A percentile compares a stretch with the other conserved stretches of the same genome.
Evolutionary conservation across 371 early-diverging fungal species (phyloP).

Genomic region (Actinomortierella ambigua): DNA sequence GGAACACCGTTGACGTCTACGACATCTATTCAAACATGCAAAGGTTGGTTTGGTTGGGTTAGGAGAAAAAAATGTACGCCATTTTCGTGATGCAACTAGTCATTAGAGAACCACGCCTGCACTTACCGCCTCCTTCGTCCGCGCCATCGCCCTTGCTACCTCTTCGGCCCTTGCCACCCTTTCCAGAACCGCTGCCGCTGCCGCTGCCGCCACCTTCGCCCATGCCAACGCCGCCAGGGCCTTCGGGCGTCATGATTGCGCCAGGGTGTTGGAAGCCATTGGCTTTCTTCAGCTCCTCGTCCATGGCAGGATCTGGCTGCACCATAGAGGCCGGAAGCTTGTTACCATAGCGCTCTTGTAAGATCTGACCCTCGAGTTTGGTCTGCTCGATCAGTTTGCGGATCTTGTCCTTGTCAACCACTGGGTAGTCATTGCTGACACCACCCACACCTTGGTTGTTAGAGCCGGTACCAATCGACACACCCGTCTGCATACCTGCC

Average conservation of each 20-base stretch:
- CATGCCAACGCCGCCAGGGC: conserved; percentile 13
- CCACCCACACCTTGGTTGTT: not conserved
- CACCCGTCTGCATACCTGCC: conserved; percentile 29
- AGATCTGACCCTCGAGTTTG: conserved; percentile 32
- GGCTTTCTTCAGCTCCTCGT: conserved; percentile 22
- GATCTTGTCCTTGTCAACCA: conserved; percentile 40
- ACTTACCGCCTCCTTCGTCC: no score
- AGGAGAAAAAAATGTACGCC: no score
- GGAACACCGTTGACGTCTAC: conserved; percentile 9
- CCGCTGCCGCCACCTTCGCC: conserved; percentile 29
- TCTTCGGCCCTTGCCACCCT: conserved; percentile 8
- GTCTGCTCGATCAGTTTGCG: conserved; percentile 41
- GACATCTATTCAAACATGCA: no score
- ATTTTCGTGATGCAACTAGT: no score
- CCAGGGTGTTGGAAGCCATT: conserved; percentile 31
- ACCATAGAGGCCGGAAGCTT: conserved; percentile 23
- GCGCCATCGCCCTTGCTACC: no score
- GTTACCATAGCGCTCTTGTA: conserved; percentile 43
- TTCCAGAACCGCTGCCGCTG: conserved; percentile 19
- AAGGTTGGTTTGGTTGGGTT: no score
- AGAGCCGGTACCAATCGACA: conserved; percentile 16
- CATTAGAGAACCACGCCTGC: no score
- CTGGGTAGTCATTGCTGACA: conserved; percentile 13
- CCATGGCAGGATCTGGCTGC: conserved; percentile 17
- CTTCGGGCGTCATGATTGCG: conserved; percentile 4